These are phyloP conservation scores for Nakaseomyces delphensis DNA, from an alignment of 1,139 yeast species.

Conservation along the genomic window DNA sequence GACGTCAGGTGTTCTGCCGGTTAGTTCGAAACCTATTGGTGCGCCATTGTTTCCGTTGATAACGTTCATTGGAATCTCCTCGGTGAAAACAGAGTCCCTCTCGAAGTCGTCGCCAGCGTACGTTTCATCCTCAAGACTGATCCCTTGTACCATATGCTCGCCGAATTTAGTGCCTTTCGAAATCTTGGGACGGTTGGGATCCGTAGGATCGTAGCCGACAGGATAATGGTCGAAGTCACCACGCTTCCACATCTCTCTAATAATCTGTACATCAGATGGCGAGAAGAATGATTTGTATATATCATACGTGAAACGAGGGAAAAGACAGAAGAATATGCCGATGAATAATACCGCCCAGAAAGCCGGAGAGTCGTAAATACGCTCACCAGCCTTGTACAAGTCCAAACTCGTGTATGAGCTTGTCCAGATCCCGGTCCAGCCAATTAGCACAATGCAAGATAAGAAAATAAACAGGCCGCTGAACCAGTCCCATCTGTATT, in stretches of 20 bases:
- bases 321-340: conserved; percentile 61
- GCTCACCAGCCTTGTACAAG: conserved; percentile 67
- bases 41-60: conserved; percentile 23
- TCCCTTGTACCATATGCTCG: conserved; percentile 15
- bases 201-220: conserved; percentile 56
- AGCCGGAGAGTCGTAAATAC: conserved; percentile 58
- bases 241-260: conserved; percentile 61
- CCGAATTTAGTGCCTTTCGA: conserved; percentile 15
- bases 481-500: conserved; percentile 92
- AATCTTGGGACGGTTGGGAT: conserved; percentile 37
- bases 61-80: conserved; percentile 30
- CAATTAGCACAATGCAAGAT: conserved; percentile 60
- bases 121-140: conserved; percentile 11
- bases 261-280: conserved; percentile 79
- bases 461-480: conserved; percentile 52
- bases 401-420: conserved; percentile 50
- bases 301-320: conserved; percentile 70
- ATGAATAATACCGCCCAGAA: conserved; percentile 80
- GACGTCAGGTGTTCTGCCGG: conserved; percentile 7
- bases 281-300: conserved; percentile 49
- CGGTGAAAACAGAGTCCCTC: conserved; percentile 24
- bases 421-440: conserved; percentile 92
- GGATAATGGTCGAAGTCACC: conserved; percentile 58
- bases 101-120: conserved; percentile 12
- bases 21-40: conserved; percentile 13